phyloP scores from a whole-genome alignment of 192 early-diverging fungal genomes.

The Geranomyces michiganensis region DNA sequence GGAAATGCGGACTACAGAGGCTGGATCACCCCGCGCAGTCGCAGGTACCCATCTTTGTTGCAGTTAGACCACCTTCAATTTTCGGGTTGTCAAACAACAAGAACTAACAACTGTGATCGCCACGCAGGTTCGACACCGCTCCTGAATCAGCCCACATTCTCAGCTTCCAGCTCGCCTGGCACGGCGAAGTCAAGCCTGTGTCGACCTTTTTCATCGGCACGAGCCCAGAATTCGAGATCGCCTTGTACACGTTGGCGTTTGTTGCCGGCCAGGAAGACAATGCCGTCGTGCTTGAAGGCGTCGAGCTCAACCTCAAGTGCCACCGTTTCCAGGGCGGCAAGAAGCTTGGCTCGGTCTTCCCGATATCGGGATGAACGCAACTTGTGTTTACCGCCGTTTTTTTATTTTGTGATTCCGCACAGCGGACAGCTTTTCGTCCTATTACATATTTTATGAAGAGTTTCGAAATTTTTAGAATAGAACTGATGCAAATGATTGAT shows the following conservation, averaged over 20 bases:
- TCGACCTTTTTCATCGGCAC: slow-evolving; percentile 44
- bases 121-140: neutral
- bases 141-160: slow-evolving; percentile 32
- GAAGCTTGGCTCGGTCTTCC: slow-evolving; percentile 32
- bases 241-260: slow-evolving; percentile 43
- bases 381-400: too few species aligned
- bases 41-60: neutral
- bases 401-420: too few species aligned
- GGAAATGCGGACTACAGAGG: slow-evolving; percentile 42
- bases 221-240: slow-evolving; percentile 45
- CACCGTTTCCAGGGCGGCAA: slow-evolving; percentile 28
- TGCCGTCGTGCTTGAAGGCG: slow-evolving; percentile 27
- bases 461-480: too few species aligned
- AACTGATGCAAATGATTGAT: too few species aligned
- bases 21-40: slow-evolving; percentile 32
- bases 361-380: slow-evolving; percentile 23
- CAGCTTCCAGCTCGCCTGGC: slow-evolving; percentile 42
- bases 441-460: too few species aligned
- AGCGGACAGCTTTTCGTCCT: too few species aligned
- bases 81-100: too few species aligned
- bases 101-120: neutral
- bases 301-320: slow-evolving; percentile 34
- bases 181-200: slow-evolving; percentile 44
- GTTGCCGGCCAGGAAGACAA: slow-evolving; percentile 34
- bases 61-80: too few species aligned